These are phyloP conservation scores for Tritrichomonas musculus DNA, from an alignment of 208 protist genomes.

Conservation along the genomic window DNA sequence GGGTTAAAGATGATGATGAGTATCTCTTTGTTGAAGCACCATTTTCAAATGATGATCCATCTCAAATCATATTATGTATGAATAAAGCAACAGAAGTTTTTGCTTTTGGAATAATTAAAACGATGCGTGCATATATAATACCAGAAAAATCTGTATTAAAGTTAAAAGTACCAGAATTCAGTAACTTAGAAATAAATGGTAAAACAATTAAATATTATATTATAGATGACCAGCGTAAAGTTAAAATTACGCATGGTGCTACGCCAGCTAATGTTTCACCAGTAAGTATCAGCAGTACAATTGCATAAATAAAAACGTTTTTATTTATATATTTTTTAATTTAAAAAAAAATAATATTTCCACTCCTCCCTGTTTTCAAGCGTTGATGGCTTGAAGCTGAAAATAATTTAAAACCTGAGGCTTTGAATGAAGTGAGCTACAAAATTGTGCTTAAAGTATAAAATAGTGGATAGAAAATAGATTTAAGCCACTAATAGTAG, in stretches of 20 bases:
- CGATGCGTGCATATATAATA: slow-evolving; percentile 7
- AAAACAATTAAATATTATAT: not conserved
- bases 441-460: too few relatives aligned
- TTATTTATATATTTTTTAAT: too few relatives aligned
- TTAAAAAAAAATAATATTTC: too few relatives aligned
- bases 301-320: too few relatives aligned
- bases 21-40: not conserved
- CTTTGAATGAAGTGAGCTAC: too few relatives aligned
- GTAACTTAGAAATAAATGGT: not conserved
- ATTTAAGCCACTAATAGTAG: too few relatives aligned
- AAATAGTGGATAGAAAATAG: too few relatives aligned
- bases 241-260: not conserved
- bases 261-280: not conserved
- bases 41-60: not conserved
- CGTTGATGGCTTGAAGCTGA: too few relatives aligned
- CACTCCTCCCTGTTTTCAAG: too few relatives aligned
- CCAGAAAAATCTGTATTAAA: not conserved
- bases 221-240: not conserved
- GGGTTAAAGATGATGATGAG: not conserved
- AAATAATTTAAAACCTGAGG: too few relatives aligned
- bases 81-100: not conserved
- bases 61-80: not conserved
- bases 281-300: not conserved
- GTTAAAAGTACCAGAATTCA: not conserved
- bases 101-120: not conserved